A percentile compares a stretch with the other conserved stretches of the same genome.
Evolutionary conservation across 2,329 filamentous ascomycete species (phyloP).

Genomic region (Tolypocladium endophyticum): DNA sequence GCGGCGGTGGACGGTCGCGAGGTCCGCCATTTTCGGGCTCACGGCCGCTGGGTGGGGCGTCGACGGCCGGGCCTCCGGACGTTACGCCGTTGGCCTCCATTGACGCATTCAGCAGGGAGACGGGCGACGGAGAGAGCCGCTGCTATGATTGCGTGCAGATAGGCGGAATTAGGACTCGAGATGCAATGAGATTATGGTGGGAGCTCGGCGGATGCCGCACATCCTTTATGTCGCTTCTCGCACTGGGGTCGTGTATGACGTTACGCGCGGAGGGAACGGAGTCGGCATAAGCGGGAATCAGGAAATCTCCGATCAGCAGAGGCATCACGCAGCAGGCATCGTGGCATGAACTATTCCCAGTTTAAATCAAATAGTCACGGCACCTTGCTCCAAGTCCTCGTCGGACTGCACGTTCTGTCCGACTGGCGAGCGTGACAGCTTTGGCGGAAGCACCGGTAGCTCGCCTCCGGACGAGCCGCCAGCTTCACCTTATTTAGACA

Average conservation of each 20-base stretch:
- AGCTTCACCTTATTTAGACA: background rate
- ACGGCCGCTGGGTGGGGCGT: background rate
- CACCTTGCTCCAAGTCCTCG: background rate
- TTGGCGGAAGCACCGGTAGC: background rate
- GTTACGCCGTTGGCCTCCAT: background rate
- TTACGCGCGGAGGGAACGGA: background rate
- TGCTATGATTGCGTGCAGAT: background rate
- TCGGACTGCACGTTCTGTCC: background rate
- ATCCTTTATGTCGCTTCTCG: background rate
- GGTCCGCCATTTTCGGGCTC: background rate
- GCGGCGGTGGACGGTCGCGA: slow-evolving; percentile 1
- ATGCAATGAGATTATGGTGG: background rate
- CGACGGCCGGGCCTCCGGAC: background rate
- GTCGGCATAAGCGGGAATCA: background rate
- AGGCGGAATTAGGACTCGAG: background rate
- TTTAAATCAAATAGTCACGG: background rate
- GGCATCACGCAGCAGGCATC: background rate
- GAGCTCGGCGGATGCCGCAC: background rate
- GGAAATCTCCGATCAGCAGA: background rate
- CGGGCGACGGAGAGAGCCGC: background rate
- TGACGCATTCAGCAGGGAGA: background rate
- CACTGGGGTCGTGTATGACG: background rate
- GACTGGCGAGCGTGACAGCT: background rate
- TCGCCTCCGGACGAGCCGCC: background rate
- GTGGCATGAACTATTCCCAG: background rate